A percentile compares a stretch with the other conserved stretches of the same genome.
These are phyloP conservation scores for Mycena albidolilacea DNA, from an alignment of 768 basidiomycete species.

Conservation along the genomic window DNA sequence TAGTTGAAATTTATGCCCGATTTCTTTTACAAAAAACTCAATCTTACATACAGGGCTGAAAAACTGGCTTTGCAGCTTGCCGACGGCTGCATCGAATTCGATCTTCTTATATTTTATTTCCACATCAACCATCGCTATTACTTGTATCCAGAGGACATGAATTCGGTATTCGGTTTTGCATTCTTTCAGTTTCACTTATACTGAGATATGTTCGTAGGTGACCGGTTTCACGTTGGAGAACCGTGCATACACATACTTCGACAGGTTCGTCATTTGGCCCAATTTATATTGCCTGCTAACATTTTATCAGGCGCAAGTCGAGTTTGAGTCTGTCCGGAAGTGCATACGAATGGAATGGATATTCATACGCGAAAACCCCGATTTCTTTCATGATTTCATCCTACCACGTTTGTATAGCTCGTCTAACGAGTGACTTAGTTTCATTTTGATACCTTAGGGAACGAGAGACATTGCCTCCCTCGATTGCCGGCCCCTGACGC, in stretches of 20 bases:
- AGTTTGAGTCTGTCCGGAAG: slow-evolving; percentile 24
- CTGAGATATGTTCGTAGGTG: slow-evolving; percentile 8
- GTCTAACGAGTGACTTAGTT: not conserved
- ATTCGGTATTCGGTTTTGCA: not conserved
- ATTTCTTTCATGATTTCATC: not conserved
- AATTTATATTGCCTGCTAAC: slow-evolving; percentile 18
- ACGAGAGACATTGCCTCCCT: slow-evolving; percentile 19
- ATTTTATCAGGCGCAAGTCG: not conserved
- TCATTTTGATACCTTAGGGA: slow-evolving; percentile 15
- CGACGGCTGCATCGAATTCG: slow-evolving; percentile 32
- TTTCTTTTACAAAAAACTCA: not conserved
- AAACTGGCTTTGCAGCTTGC: slow-evolving; percentile 30
- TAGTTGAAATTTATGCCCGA: not conserved
- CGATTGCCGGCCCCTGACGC: slow-evolving; percentile 20
- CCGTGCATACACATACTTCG: slow-evolving; percentile 1
- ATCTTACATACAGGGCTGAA: slow-evolving; percentile 19
- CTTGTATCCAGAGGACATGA: slow-evolving; percentile 2
- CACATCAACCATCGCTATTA: slow-evolving; percentile 24
- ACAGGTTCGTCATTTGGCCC: slow-evolving; percentile 4
- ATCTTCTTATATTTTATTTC: slow-evolving; percentile 29
- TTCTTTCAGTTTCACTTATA: slow-evolving; percentile 7
- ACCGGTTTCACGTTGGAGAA: slow-evolving; percentile 17
- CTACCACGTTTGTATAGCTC: slow-evolving; percentile 25
- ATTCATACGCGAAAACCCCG: slow-evolving; percentile 13
- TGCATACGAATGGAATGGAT: slow-evolving; percentile 34